Evolutionary conservation across 345 rosid genomes (phyloP).

Genomic region (Gossypium anomalum): DNA sequence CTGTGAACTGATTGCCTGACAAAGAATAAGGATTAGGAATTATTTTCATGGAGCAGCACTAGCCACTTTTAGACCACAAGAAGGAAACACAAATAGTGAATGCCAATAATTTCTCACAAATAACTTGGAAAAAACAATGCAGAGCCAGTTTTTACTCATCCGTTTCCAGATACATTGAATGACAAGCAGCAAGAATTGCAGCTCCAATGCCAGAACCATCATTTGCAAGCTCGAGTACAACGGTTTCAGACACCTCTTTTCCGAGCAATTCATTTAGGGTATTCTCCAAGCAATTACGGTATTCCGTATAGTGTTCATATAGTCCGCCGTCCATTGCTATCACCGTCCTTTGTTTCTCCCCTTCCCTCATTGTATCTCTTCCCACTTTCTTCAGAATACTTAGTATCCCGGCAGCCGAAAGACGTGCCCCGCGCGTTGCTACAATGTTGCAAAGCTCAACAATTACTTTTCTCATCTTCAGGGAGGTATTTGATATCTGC

Average conservation of each 20-base stretch:
- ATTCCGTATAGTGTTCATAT: constrained; percentile 63
- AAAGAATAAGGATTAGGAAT: not conserved
- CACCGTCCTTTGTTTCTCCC: constrained; percentile 51
- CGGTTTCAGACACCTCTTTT: constrained; percentile 43
- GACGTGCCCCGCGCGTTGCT: constrained; percentile 66
- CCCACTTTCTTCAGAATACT: constrained; percentile 77
- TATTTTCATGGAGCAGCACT: not conserved
- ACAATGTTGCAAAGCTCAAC: constrained; percentile 67
- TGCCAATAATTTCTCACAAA: not conserved
- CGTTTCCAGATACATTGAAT: constrained; percentile 42
- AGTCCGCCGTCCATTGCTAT: constrained; percentile 82
- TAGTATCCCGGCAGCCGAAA: constrained; percentile 71
- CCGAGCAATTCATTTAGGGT: constrained; percentile 64
- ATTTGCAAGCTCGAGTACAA: constrained; percentile 45
- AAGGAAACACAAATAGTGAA: not conserved
- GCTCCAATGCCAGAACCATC: constrained; percentile 88
- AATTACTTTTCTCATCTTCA: constrained; percentile 55
- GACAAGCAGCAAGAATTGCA: constrained; percentile 73
- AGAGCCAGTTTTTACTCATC: constrained; percentile 10
- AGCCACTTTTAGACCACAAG: not conserved
- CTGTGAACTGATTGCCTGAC: not conserved
- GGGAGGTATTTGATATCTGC: constrained; percentile 51
- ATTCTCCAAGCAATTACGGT: constrained; percentile 52
- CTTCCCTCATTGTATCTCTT: constrained; percentile 50
- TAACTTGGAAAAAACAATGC: not conserved